Evolutionary conservation across 495 filamentous ascomycete genomes (phyloP).

Genomic region (Trichoderma asperelloides): DNA sequence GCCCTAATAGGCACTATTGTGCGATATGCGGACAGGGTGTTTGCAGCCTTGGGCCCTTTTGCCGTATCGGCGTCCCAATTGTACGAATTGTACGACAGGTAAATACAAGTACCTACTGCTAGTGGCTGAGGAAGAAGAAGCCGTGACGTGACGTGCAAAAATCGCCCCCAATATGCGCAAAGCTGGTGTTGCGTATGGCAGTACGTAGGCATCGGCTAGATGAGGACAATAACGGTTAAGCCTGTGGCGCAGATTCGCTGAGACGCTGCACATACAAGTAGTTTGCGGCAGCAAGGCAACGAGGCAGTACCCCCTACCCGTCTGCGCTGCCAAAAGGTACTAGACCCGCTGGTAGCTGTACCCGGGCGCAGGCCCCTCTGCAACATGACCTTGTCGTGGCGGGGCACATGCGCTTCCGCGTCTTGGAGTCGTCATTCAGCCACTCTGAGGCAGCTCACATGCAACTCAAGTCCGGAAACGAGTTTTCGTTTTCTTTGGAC

Average conservation of each 20-base stretch:
- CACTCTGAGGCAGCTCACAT: neutral
- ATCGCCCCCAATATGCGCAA: neutral
- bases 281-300: neutral
- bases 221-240: neutral
- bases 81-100: neutral
- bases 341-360: neutral
- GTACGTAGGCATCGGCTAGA: neutral
- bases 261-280: neutral
- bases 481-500: neutral
- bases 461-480: neutral
- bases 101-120: neutral
- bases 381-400: neutral
- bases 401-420: constrained; percentile 5
- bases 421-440: constrained; percentile 2
- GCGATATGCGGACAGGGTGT: too few species aligned
- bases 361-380: neutral
- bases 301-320: neutral
- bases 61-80: too few species aligned
- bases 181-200: neutral
- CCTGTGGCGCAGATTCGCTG: neutral
- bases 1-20: too few species aligned
- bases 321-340: neutral
- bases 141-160: neutral
- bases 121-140: too few species aligned
- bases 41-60: too few species aligned